A percentile compares a stretch with the other conserved stretches of the same genome.
Evolutionary conservation across 257 asterid genomes (phyloP).

Genomic region (Coffea eugenioides): DNA sequence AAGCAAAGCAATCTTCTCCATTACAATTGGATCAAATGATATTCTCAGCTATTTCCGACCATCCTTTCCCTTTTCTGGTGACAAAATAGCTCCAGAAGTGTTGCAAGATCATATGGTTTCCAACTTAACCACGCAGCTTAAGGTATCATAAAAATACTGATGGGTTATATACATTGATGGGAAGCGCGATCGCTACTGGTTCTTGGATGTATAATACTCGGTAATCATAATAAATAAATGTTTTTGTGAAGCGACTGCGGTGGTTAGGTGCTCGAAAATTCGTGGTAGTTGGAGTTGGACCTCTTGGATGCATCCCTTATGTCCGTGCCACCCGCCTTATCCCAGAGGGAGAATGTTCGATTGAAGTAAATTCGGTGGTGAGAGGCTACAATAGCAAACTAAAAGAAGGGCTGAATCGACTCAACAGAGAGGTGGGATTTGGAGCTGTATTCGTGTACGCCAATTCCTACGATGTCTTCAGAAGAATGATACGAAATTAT

Average conservation of each 20-base stretch:
- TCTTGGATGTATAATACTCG: not conserved
- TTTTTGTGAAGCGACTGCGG: not conserved
- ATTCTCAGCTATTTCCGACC: not conserved
- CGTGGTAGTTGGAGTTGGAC: not conserved
- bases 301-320: not conserved
- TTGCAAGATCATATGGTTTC: not conserved
- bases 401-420: conserved; percentile 19
- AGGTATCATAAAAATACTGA: not conserved
- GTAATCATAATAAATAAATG: too few species aligned
- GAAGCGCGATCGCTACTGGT: not conserved
- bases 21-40: not conserved
- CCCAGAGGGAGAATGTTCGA: not conserved
- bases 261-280: not conserved
- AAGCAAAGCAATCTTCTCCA: not conserved
- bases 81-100: not conserved
- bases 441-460: conserved; percentile 40
- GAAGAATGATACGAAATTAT: conserved; percentile 29
- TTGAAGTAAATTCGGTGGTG: conserved; percentile 32
- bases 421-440: conserved; percentile 17
- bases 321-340: not conserved
- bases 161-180: not conserved
- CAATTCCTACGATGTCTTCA: conserved; percentile 43
- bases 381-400: conserved; percentile 43
- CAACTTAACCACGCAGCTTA: not conserved
- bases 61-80: not conserved